Base-by-base conservation (phyloP, 2,329 filamentous ascomycete genomes). In the Ilyonectria destructans region DNA sequence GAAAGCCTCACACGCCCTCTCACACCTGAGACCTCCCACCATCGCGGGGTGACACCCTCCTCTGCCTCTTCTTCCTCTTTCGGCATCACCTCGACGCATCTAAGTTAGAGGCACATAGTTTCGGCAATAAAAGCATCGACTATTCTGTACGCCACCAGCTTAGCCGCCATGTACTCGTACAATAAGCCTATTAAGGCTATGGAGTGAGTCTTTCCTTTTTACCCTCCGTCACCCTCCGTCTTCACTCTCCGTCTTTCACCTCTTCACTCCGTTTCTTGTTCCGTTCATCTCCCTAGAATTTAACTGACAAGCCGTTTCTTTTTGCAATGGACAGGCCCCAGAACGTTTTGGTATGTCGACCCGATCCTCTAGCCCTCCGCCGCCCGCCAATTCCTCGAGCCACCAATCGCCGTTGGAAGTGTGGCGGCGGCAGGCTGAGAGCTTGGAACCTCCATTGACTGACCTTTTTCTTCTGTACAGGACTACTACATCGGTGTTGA, bases 401-500 rank as follows among this genome's bases (percentile, higher is more conserved):
- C 37, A 37, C 62, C 46, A 51, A 40, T 54, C 55, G 43, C n/a
- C 69, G 64, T 61, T 68, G 59, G 40, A 48, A 33, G 19, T 46
- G 49, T 56, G 67, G 57, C 58, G 45, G 56, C 31, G 40, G 33
- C 23, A 56, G n/a, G 12, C 52, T 9, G 12, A 37, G 12, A 33
- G 58, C 35, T 54, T 15, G 6, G 19, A 68, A 33, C 10, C 15
- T 62, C 52, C 37, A n/a, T 61, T 61, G 62, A 45, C 73, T 77
- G 51, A 76, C 54, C 62, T 15, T 13, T 58, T 48, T 33, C 31
- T 23, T n/a, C 31, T 45, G 23, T 33, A 1, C 68, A 90, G 82
- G 86, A 90, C 69, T 86, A 91, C 75, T 91, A 88, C 77, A 89
- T 98, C 78, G 96, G 96, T 69, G 94, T 99, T 75, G 96, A 99